Conservation (phyloP, 1,284 basidiomycete genomes). For the Abortiporus biennis region DNA sequence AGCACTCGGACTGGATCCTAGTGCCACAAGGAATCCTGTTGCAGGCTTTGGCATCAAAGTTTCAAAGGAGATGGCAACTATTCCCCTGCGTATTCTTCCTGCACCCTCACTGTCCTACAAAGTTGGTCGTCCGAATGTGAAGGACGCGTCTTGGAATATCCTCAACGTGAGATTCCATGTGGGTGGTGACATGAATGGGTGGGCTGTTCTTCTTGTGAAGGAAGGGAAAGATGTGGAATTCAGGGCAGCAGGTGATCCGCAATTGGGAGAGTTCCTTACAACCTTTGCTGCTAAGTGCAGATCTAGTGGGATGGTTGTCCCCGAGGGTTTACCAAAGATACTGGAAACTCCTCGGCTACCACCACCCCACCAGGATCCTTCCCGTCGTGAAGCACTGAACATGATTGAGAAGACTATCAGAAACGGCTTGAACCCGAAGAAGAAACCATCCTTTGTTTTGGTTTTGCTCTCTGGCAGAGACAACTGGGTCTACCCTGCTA, state of each 20-base stretch:
- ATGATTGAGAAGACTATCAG: slow-evolving; percentile 35
- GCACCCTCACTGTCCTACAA: slow-evolving; percentile 53
- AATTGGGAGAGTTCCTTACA: slow-evolving; percentile 33
- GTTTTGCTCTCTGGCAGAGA: slow-evolving; percentile 59
- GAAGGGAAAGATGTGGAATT: slow-evolving; percentile 33
- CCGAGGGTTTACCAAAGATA: slow-evolving; percentile 30
- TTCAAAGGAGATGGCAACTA: slow-evolving; percentile 46
- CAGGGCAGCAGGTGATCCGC: slow-evolving; percentile 33
- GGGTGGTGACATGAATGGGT: slow-evolving; percentile 40
- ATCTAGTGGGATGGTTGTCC: slow-evolving; percentile 47
- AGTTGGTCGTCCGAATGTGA: slow-evolving; percentile 34
- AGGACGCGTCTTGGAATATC: slow-evolving; percentile 69
- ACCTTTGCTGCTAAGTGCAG: slow-evolving; percentile 47
- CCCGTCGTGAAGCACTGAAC: slow-evolving; percentile 33
- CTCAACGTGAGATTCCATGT: slow-evolving; percentile 57
- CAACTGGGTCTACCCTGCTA: slow-evolving; percentile 67
- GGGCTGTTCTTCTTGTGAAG: slow-evolving; percentile 55
- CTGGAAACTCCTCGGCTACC: slow-evolving; percentile 27
- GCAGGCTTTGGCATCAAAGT: slow-evolving; percentile 52
- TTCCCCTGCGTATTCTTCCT: slow-evolving; percentile 57
- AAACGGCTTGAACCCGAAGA: slow-evolving; percentile 18
- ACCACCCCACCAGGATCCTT: slow-evolving; percentile 29
- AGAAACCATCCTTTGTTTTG: slow-evolving; percentile 51
- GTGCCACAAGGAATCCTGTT: slow-evolving; percentile 25
- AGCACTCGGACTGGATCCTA: slow-evolving; percentile 41